Evolutionary conservation across 2,329 filamentous ascomycete genomes (phyloP).

Genomic region (Nothomitra cinnamomea): DNA sequence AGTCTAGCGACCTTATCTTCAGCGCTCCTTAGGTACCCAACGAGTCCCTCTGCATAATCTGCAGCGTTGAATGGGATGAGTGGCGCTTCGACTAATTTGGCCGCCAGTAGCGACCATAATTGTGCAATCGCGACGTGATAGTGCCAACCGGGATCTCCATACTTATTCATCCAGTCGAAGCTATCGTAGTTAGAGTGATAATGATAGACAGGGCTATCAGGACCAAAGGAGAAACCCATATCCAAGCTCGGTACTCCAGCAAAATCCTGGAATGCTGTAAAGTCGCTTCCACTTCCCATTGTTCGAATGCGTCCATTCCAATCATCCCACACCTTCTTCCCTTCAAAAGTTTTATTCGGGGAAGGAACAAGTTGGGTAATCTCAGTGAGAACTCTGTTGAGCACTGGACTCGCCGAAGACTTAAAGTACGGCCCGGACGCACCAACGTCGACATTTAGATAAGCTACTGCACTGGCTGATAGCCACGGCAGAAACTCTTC

Average conservation of each 20-base stretch:
- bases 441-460: conserved; percentile 73
- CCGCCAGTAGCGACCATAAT: conserved; percentile 28
- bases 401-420: conserved; percentile 52
- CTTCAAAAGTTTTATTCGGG: conserved; percentile 18
- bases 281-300: conserved; percentile 34
- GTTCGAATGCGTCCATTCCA: conserved; percentile 40
- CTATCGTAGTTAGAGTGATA: conserved; percentile 79
- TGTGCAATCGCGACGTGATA: conserved; percentile 37
- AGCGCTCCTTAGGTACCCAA: conserved; percentile 25
- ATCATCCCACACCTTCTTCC: conserved; percentile 16
- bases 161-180: conserved; percentile 68
- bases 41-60: conserved; percentile 27
- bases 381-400: conserved; percentile 56
- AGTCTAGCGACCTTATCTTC: conserved; percentile 19
- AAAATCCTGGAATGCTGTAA: conserved; percentile 35
- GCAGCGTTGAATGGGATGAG: conserved; percentile 29
- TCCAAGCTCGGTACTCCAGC: conserved; percentile 32
- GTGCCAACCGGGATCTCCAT: conserved; percentile 46
- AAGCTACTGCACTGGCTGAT: conserved; percentile 53
- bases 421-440: conserved; percentile 46
- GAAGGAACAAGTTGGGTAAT: conserved; percentile 41
- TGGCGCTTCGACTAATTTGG: conserved; percentile 29
- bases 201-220: conserved; percentile 37
- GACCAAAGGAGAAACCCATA: conserved; percentile 25
- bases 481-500: conserved; percentile 81